Conservation (phyloP, 73 alveolate genomes). For the Tetrahymena borealis region DNA sequence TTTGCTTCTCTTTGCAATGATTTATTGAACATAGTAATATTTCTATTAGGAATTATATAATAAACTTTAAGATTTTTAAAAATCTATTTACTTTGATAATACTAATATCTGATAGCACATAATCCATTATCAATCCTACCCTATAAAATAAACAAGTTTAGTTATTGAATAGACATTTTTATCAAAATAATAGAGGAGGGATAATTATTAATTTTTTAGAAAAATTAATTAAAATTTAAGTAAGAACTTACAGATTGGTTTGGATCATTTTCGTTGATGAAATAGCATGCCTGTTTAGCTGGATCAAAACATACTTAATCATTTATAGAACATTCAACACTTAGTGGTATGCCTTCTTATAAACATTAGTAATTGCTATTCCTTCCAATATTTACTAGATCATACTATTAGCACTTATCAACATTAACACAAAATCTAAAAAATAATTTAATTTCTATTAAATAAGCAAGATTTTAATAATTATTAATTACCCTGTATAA, state of each 20-base stretch:
- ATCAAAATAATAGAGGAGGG: not conserved
- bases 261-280: not conserved
- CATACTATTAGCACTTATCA: not conserved
- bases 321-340: not conserved
- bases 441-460: not conserved
- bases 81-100: not conserved
- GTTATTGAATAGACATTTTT: not conserved
- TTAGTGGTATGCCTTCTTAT: not conserved
- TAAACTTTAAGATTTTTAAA: not conserved
- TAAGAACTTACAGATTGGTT: not conserved
- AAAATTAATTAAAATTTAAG: not conserved
- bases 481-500: not conserved
- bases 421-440: not conserved
- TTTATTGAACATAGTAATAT: not conserved
- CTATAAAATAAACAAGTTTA: not conserved
- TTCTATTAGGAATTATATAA: not conserved
- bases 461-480: not conserved
- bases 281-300: not conserved
- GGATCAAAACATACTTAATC: not conserved
- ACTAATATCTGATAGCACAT: not conserved
- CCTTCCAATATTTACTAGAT: not conserved
- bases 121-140: not conserved
- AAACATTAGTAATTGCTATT: not conserved
- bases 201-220: not conserved
- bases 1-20: not conserved